Percentiles rank a stretch among this genome's conserved stretches.
Conservation (phyloP, 2,329 filamentous ascomycete species). For the Botryotinia globosa region DNA sequence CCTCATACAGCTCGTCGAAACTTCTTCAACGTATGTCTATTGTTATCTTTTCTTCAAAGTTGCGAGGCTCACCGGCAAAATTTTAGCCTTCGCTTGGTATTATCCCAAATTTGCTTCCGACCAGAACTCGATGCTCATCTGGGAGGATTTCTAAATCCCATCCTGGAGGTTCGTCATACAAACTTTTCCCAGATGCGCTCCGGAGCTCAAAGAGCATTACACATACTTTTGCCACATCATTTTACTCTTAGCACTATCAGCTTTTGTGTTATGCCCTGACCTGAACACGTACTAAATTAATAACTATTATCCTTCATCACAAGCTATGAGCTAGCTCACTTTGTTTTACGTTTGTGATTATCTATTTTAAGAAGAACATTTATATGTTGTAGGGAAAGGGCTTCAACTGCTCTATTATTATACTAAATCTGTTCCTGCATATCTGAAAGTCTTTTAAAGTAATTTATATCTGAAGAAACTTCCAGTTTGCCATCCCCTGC, state of each 20-base stretch:
- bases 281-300: neutral
- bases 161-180: neutral
- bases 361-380: neutral
- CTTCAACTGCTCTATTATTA: neutral
- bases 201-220: neutral
- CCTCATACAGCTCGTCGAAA: neutral
- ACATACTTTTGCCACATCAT: fast-evolving
- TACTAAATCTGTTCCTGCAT: neutral
- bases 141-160: neutral
- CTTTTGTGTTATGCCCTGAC: neutral
- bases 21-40: neutral
- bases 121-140: neutral
- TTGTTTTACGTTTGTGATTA: neutral
- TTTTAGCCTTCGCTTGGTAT: neutral
- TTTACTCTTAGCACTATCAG: neutral
- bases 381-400: neutral
- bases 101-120: neutral
- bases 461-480: neutral
- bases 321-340: neutral
- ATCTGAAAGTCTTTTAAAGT: neutral
- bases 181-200: neutral
- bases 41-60: no score
- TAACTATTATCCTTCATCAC: neutral
- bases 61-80: neutral
- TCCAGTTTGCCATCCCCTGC: neutral